Evolutionary conservation across 225 moss, liverwort and hornwort species (phyloP), one percentile per base, ranked within the genome.

Genomic region (Marchantia paleacea): DNA sequence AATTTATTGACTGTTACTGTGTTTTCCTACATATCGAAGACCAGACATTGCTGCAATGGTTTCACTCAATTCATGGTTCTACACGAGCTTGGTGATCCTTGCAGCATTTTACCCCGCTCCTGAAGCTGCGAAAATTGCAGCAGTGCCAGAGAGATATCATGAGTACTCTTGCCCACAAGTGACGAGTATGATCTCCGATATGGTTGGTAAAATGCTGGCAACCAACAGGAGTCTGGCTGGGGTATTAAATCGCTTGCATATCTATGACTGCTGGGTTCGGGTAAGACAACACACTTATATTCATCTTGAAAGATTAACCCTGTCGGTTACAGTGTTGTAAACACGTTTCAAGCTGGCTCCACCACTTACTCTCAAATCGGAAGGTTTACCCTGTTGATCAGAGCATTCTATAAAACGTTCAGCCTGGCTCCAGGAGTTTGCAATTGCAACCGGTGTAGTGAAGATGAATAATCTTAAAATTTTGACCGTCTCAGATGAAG

Each of bases 201-300:
- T 9, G 26, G 69, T 69, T 20, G 31, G 18, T 19, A 69, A 69
- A 19, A 30, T 69, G 10, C 29, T 69, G 29, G 31, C 28, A 28
- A 69, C 69, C 10, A 29, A 69, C 31, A 69, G 29, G 69, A 69
- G 8, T 69, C 69, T 69, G 7, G 69, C 69, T 29, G 69, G 69
- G 31, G 69, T 10, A 20, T 69, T 69, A 7, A 29, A 29, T 11
- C 69, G 69, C 28, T 31, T 69, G 31, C 31, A 29, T 9, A 28
- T 69, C 31, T 29, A 69, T 19, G 69, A 69, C 29, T 69, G 69
- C 69, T 69, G 28, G 29, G 69, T 69, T 69, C 69, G 69, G 69
- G 69, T 69, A 30, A 28, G 69, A 10, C 31, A 55, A 55, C 55
- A n/a, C n/a, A n/a, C n/a, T n/a, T n/a, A n/a, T n/a, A n/a, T n/a